Conservation (phyloP, 495 filamentous ascomycete genomes). For the Hypoxylon cercidicola region DNA sequence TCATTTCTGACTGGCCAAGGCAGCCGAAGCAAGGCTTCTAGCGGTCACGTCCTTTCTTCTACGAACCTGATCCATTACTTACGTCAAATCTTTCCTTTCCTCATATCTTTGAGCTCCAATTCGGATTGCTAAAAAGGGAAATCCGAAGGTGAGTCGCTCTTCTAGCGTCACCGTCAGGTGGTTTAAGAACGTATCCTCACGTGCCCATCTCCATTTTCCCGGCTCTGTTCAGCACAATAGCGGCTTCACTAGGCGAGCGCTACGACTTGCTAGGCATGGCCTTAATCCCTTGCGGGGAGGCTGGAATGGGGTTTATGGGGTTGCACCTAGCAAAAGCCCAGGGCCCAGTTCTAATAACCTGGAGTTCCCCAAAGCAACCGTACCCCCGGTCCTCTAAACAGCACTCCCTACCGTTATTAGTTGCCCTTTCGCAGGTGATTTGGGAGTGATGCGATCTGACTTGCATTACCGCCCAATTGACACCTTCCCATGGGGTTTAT, state of each 20-base stretch:
- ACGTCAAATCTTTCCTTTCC: conserved; percentile 35
- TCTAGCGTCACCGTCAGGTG: conserved; percentile 28
- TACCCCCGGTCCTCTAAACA: not conserved
- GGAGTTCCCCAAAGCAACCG: not conserved
- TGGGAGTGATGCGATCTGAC: conserved; percentile 37
- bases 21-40: conserved; percentile 21
- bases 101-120: conserved; percentile 14
- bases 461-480: conserved; percentile 11
- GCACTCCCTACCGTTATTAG: not conserved
- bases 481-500: conserved; percentile 3
- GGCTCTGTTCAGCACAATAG: not conserved
- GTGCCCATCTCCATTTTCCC: conserved; percentile 22
- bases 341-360: not conserved
- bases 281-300: conserved; percentile 19
- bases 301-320: conserved; percentile 20
- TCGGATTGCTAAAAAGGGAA: conserved; percentile 29
- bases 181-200: conserved; percentile 11
- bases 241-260: not conserved
- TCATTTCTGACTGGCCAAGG: conserved; percentile 37
- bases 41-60: conserved; percentile 2
- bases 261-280: not conserved
- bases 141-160: conserved; percentile 23
- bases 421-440: conserved; percentile 17
- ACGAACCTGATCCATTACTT: conserved; percentile 22
- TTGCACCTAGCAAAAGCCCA: not conserved